Conservation (phyloP, 2,329 filamentous ascomycete genomes). For the Colletotrichum kahawae region DNA sequence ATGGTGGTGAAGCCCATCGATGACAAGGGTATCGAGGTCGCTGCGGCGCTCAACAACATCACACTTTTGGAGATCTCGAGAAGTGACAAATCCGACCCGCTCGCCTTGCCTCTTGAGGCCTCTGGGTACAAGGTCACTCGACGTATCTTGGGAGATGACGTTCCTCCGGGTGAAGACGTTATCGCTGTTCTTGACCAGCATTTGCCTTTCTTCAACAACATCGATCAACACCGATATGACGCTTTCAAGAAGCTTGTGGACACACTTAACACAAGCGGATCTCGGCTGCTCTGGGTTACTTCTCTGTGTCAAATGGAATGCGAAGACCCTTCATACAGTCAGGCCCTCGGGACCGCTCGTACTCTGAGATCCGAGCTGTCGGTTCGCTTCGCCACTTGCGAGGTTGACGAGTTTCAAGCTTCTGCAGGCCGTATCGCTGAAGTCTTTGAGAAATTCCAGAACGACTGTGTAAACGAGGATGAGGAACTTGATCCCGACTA, state of each 20-base stretch:
- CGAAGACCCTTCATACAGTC: constrained; percentile 28
- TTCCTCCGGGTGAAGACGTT: constrained; percentile 26
- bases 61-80: not conserved
- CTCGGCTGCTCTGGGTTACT: constrained; percentile 36
- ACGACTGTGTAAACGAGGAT: not conserved
- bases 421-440: not conserved
- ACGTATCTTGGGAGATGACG: not conserved
- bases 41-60: not conserved
- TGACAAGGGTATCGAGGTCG: not conserved
- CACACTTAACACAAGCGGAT: not conserved
- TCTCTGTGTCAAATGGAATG: constrained; percentile 27
- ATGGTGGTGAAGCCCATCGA: not conserved
- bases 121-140: not conserved
- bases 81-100: not conserved
- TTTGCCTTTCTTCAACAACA: constrained; percentile 29
- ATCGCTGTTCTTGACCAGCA: constrained; percentile 30
- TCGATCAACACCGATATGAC: constrained; percentile 21
- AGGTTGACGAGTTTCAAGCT: constrained; percentile 26
- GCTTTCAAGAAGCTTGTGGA: constrained; percentile 18
- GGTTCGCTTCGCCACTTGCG: constrained; percentile 32
- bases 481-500: constrained; percentile 29
- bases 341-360: constrained; percentile 30
- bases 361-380: constrained; percentile 31
- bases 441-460: not conserved
- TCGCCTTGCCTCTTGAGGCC: not conserved